Evolutionary conservation across 225 moss, liverwort and hornwort species (phyloP).

Genomic region (Sphagnum tenellum): DNA sequence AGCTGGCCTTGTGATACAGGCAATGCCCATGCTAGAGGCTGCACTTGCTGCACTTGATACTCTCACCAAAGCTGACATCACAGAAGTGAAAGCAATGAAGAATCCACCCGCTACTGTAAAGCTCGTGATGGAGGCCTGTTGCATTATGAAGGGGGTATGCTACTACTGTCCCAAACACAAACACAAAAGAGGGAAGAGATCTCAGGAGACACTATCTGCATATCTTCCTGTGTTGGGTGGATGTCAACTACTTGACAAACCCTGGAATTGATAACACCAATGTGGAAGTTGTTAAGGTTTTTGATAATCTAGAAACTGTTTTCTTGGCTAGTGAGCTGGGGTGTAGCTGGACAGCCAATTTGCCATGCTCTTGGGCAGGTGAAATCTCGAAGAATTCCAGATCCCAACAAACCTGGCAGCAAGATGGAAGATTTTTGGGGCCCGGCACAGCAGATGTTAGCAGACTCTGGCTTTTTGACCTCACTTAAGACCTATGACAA

Average conservation of each 20-base stretch:
- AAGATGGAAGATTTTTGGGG: conserved; percentile 93
- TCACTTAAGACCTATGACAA: conserved; percentile 66
- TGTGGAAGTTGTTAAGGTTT: too few relatives aligned
- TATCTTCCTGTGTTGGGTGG: too few relatives aligned
- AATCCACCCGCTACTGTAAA: conserved; percentile 76
- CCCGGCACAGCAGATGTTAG: conserved; percentile 68
- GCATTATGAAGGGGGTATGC: conserved; percentile 78
- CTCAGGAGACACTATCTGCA: too few relatives aligned
- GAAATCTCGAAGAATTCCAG: conserved; percentile 55
- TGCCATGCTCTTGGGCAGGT: conserved; percentile 26
- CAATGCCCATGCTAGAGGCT: conserved; percentile 74
- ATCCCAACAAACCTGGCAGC: conserved; percentile 62
- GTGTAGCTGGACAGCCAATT: too few relatives aligned
- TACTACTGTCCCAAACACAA: not conserved
- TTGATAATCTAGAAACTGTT: too few relatives aligned
- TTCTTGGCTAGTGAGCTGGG: too few relatives aligned
- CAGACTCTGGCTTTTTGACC: conserved; percentile 54
- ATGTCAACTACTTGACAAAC: too few relatives aligned
- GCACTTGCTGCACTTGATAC: conserved; percentile 72
- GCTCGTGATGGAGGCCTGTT: conserved; percentile 83
- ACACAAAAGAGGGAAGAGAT: not conserved
- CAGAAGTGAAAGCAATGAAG: conserved; percentile 92
- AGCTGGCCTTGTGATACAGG: conserved; percentile 18
- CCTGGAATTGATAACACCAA: too few relatives aligned
- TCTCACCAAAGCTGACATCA: conserved; percentile 72